These are phyloP conservation scores for Protomyces arabidopsidicola DNA, from an alignment of 1,139 yeast species.

Conservation along the genomic window DNA sequence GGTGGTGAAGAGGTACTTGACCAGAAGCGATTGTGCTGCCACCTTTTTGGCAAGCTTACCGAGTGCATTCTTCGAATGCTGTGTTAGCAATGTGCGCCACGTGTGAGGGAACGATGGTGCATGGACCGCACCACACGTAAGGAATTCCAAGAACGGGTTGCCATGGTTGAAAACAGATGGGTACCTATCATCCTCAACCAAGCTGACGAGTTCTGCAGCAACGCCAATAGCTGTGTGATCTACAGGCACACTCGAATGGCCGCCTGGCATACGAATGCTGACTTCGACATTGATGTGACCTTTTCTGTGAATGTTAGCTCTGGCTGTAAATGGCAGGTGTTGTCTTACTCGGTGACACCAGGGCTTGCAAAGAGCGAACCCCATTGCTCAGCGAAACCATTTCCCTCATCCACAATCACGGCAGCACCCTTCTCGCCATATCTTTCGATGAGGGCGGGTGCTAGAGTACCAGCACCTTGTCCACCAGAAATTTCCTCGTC, in stretches of 20 bases:
- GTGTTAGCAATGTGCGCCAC: constrained; percentile 4
- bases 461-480: constrained; percentile 52
- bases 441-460: constrained; percentile 45
- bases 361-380: constrained; percentile 54
- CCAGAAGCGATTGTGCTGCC: not conserved
- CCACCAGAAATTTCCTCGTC: constrained; percentile 67
- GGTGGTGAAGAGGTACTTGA: constrained; percentile 52
- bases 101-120: constrained; percentile 5
- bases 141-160: constrained; percentile 8
- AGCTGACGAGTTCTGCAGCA: constrained; percentile 47
- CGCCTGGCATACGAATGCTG: constrained; percentile 57
- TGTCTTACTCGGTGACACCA: constrained; percentile 50
- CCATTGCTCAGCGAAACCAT: constrained; percentile 42
- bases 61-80: not conserved
- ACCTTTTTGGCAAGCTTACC: constrained; percentile 1
- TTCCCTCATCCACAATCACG: constrained; percentile 63
- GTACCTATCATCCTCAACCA: constrained; percentile 20
- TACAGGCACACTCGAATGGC: constrained; percentile 71
- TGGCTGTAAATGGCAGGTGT: not conserved
- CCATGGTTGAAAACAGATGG: constrained; percentile 2
- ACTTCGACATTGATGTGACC: constrained; percentile 55
- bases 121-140: constrained; percentile 17
- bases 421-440: constrained; percentile 57
- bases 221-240: constrained; percentile 73
- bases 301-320: constrained; percentile 39